Conservation (phyloP, 2,329 filamentous ascomycete species). For the Cadophora luteo-olivacea region DNA sequence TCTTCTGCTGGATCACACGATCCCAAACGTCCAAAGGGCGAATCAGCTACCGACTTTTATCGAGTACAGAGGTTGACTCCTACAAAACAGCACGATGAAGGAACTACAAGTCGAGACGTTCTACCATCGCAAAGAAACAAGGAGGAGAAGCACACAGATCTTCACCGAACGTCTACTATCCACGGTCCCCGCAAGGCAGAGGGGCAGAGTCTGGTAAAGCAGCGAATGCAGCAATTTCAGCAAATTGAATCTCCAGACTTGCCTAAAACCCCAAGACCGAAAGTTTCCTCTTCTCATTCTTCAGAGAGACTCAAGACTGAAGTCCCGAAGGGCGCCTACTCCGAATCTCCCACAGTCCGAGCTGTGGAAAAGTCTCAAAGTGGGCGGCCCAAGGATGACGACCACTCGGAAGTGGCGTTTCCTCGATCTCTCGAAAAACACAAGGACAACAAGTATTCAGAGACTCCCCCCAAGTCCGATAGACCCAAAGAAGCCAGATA, state of each 20-base stretch:
- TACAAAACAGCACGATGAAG: constrained; percentile 28
- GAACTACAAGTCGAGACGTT: constrained; percentile 26
- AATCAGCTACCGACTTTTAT: constrained; percentile 32
- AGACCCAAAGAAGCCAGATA: constrained; percentile 39
- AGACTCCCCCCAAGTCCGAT: constrained; percentile 20
- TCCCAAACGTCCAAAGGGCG: constrained; percentile 27
- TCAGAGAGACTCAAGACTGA: constrained; percentile 6
- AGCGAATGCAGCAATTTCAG: constrained; percentile 36
- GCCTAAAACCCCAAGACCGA: background rate
- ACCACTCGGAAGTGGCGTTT: background rate
- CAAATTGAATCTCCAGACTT: constrained; percentile 27
- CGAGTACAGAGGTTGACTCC: constrained; percentile 24
- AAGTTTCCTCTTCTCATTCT: constrained; percentile 12
- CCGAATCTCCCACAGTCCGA: constrained; percentile 18
- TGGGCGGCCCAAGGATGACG: background rate
- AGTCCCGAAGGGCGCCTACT: background rate
- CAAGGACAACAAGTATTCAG: constrained; percentile 4
- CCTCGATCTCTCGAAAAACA: background rate
- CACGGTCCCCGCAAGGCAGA: constrained; percentile 26
- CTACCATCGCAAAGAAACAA: constrained; percentile 27
- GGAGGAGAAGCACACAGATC: constrained; percentile 31
- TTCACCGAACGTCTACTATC: constrained; percentile 36
- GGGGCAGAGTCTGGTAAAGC: constrained; percentile 34
- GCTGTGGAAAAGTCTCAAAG: constrained; percentile 34
- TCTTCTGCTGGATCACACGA: constrained; percentile 26